These are phyloP conservation scores for Blechomonas ayalai DNA, from an alignment of 208 protist genomes.

Conservation along the genomic window DNA sequence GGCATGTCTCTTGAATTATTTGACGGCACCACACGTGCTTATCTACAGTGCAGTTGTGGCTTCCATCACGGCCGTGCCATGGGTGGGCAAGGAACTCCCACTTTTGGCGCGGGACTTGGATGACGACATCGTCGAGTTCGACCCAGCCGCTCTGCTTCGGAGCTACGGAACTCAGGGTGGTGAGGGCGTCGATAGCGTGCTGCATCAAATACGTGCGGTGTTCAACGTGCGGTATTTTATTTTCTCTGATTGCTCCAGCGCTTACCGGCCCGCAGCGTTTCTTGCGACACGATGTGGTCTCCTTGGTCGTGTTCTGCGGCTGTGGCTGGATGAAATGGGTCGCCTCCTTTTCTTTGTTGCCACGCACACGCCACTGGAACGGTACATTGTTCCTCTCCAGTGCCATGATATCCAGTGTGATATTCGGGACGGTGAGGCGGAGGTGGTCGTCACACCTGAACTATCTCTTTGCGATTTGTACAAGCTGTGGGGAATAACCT, in stretches of 20 bases:
- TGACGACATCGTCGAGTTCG: slow-evolving; percentile 25
- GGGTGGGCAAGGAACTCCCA: slow-evolving; percentile 14
- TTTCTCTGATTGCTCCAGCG: slow-evolving; percentile 31
- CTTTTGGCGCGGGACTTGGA: slow-evolving; percentile 22
- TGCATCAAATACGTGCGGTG: slow-evolving; percentile 35
- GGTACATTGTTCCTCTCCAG: slow-evolving; percentile 6
- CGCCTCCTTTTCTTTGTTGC: slow-evolving; percentile 6
- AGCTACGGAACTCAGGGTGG: slow-evolving; percentile 6
- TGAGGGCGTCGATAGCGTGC: slow-evolving; percentile 13
- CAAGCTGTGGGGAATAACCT: slow-evolving; percentile 9
- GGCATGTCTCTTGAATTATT: slow-evolving; percentile 57
- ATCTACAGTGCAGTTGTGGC: slow-evolving; percentile 47
- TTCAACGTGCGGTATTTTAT: slow-evolving; percentile 62
- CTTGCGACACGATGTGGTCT: slow-evolving; percentile 6
- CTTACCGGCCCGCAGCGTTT: no score
- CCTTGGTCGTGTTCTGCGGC: no score
- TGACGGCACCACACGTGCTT: slow-evolving; percentile 66
- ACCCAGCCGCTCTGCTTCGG: slow-evolving; percentile 23
- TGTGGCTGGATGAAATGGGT: slow-evolving; percentile 10
- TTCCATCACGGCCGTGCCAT: slow-evolving; percentile 11
- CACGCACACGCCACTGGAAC: slow-evolving; percentile 6
- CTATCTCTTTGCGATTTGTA: slow-evolving; percentile 6
- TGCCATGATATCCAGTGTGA: not conserved
- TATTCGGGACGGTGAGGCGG: slow-evolving; percentile 10
- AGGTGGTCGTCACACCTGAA: slow-evolving; percentile 11